Percentiles rank a stretch among this genome's conserved stretches.
phyloP scores from a whole-genome alignment of 2,329 filamentous ascomycete genomes.

The Microcyclospora tardicrescens region DNA sequence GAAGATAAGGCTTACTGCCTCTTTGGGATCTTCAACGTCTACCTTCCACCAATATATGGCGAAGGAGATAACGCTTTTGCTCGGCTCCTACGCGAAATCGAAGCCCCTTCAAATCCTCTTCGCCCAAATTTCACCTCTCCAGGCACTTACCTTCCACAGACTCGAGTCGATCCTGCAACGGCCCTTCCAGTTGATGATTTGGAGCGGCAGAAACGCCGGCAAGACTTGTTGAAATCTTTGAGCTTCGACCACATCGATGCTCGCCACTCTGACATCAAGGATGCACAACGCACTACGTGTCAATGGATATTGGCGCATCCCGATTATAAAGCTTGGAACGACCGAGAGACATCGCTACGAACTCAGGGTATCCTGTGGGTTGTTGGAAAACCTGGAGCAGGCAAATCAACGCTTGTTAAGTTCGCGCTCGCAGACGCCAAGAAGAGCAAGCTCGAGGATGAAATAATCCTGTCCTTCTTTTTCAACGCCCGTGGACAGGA shows the following conservation, averaged over 20 bases:
- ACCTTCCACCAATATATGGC: constrained; percentile 6
- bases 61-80: constrained; percentile 2
- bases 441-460: constrained; percentile 7
- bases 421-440: constrained; percentile 5
- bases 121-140: too few species aligned
- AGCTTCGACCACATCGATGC: constrained; percentile 28
- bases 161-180: too few species aligned
- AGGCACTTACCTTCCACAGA: too few species aligned
- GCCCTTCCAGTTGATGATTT: too few species aligned
- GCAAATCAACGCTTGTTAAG: constrained; percentile 28
- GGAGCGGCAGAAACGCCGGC: background rate
- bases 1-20: constrained; percentile 8
- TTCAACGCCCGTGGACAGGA: constrained; percentile 35
- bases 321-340: constrained; percentile 28
- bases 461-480: constrained; percentile 32
- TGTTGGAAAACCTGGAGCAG: constrained; percentile 26
- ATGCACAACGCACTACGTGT: constrained; percentile 27
- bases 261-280: constrained; percentile 26
- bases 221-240: constrained; percentile 9
- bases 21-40: constrained; percentile 8
- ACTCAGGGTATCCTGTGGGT: constrained; percentile 27
- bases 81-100: constrained; percentile 1
- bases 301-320: constrained; percentile 27
- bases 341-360: constrained; percentile 10
- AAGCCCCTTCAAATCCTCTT: too few species aligned